A percentile compares a stretch with the other conserved stretches of the same genome.
Conservation (phyloP, 495 filamentous ascomycete genomes). For the Penicillium ucsense region DNA sequence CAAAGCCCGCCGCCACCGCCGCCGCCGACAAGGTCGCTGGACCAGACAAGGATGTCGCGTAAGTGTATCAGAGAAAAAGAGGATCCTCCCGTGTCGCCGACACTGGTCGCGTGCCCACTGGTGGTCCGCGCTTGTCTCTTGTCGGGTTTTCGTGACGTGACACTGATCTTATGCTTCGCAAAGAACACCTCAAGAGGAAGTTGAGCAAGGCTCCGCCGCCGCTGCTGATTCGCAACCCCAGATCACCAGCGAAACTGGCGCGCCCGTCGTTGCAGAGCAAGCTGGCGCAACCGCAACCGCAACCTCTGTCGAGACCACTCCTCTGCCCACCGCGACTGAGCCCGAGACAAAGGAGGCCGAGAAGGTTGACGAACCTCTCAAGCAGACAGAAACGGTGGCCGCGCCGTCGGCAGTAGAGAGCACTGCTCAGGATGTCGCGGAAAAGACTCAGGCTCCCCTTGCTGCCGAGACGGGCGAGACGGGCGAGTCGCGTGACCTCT, state of each 20-base stretch:
- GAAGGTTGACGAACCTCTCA: not conserved
- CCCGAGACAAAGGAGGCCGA: conserved; percentile 12
- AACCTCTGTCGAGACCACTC: conserved; percentile 4
- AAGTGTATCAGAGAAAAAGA: conserved; percentile 14
- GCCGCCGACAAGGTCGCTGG: conserved; percentile 23
- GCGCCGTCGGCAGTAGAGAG: conserved; percentile 14
- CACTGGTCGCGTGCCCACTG: conserved; percentile 7
- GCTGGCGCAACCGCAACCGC: conserved; percentile 16
- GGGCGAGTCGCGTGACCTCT: conserved; percentile 11
- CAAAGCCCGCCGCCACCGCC: conserved; percentile 20
- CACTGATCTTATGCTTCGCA: not conserved
- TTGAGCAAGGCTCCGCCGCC: conserved; percentile 32
- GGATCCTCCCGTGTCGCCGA: not conserved
- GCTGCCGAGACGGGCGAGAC: conserved; percentile 1
- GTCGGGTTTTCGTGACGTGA: not conserved
- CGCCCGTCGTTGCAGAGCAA: conserved; percentile 15
- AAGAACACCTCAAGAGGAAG: conserved; percentile 26
- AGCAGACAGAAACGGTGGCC: conserved; percentile 15
- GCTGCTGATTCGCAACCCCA: conserved; percentile 20
- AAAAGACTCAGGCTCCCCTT: conserved; percentile 20
- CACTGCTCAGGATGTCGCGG: conserved; percentile 12
- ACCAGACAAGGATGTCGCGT: conserved; percentile 34
- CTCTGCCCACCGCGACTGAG: not conserved
- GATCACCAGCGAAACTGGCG: conserved; percentile 13
- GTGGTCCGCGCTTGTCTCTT: no score